Evolutionary conservation across 1,284 basidiomycete genomes (phyloP).

Genomic region (Sporisorium exsertum): DNA sequence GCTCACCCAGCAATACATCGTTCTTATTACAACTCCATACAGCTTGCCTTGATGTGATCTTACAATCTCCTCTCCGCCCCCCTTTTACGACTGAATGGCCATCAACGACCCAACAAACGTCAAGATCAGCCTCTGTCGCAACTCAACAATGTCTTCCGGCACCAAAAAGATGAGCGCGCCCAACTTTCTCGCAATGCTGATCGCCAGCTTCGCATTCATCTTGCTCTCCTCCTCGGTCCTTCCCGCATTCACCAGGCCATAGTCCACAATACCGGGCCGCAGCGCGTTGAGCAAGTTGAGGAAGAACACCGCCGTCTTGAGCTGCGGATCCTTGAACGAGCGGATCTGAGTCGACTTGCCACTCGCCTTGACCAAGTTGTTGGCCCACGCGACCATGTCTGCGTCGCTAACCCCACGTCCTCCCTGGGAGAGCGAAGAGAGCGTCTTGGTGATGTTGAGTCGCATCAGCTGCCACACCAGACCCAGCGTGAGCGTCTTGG

Average conservation of each 20-base stretch:
- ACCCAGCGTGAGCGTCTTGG: conserved; percentile 90
- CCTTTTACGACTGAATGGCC: conserved; percentile 36
- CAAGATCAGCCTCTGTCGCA: conserved; percentile 71
- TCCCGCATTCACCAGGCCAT: conserved; percentile 80
- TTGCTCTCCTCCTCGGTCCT: conserved; percentile 84
- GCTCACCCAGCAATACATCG: background rate
- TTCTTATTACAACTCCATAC: background rate
- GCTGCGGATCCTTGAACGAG: conserved; percentile 92
- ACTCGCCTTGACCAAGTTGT: conserved; percentile 83
- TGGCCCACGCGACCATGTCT: conserved; percentile 97
- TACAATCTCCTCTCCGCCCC: background rate
- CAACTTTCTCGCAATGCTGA: conserved; percentile 97
- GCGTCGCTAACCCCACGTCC: conserved; percentile 86
- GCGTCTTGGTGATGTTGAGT: conserved; percentile 90
- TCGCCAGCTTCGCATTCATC: conserved; percentile 88
- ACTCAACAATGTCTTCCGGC: conserved; percentile 78
- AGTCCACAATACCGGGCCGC: conserved; percentile 94
- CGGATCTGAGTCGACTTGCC: conserved; percentile 79
- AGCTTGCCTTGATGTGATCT: background rate
- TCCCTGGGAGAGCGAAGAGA: conserved; percentile 79
- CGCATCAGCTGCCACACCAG: conserved; percentile 98
- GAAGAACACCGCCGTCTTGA: conserved; percentile 92
- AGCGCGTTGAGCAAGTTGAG: conserved; percentile 91
- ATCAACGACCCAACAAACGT: conserved; percentile 74
- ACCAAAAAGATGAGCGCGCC: conserved; percentile 97